A percentile compares a stretch with the other conserved stretches of the same genome.
phyloP scores from a whole-genome alignment of 2,329 filamentous ascomycete genomes.

The Sporothrix sp. region DNA sequence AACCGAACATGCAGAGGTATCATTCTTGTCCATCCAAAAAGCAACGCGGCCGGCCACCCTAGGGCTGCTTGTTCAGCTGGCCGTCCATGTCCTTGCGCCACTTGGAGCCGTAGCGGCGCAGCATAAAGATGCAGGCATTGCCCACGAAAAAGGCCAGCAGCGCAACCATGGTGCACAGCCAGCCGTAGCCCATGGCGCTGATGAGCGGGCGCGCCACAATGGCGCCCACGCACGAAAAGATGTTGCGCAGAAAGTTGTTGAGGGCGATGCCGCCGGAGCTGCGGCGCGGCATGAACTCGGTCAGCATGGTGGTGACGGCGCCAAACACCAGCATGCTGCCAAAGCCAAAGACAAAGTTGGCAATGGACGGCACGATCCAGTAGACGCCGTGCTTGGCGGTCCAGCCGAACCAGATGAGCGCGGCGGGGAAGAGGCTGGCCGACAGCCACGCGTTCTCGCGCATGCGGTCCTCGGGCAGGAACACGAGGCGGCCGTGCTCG shows the following conservation, averaged over 20 bases:
- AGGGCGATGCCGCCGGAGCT: conserved; percentile 66
- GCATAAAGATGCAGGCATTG: conserved; percentile 47
- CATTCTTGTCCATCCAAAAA: too few relatives aligned
- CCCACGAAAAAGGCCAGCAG: conserved; percentile 48
- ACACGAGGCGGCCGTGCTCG: conserved; percentile 53
- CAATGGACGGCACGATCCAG: conserved; percentile 53
- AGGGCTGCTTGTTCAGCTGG: conserved; percentile 19
- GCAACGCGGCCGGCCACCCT: not conserved
- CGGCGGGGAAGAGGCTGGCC: conserved; percentile 58
- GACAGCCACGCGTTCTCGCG: conserved; percentile 73
- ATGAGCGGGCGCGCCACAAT: conserved; percentile 64
- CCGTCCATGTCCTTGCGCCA: conserved; percentile 58
- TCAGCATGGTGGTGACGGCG: conserved; percentile 70
- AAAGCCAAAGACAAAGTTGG: conserved; percentile 65
- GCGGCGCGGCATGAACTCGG: conserved; percentile 67
- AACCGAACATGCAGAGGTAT: not conserved
- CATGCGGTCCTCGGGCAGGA: conserved; percentile 71
- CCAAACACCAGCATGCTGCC: conserved; percentile 72
- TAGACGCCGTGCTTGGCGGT: conserved; percentile 53
- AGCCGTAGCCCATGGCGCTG: conserved; percentile 60
- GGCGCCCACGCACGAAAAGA: conserved; percentile 62
- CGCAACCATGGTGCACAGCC: conserved; percentile 56
- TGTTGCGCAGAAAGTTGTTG: conserved; percentile 74
- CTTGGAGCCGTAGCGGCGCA: conserved; percentile 48
- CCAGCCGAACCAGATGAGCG: conserved; percentile 72